Conservation (phyloP, 1,284 basidiomycete species). For the Agroathelia rolfsii region DNA sequence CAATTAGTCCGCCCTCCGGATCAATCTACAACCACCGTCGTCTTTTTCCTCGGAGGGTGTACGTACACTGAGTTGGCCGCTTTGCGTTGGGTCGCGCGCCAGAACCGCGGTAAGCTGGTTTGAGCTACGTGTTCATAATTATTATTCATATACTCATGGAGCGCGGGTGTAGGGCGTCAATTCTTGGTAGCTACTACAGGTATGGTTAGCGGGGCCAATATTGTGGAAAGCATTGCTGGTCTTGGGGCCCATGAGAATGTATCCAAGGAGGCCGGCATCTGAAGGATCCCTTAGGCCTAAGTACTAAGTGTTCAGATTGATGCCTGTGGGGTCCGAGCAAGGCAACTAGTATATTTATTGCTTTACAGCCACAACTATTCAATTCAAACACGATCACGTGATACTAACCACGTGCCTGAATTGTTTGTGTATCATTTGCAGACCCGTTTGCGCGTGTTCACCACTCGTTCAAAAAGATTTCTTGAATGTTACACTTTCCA, state of each 20-base stretch:
- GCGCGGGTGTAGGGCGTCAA: slow-evolving; percentile 49
- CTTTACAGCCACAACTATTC: too few relatives aligned
- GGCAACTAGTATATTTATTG: too few relatives aligned
- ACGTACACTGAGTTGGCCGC: slow-evolving; percentile 97
- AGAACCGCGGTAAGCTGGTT: slow-evolving; percentile 62
- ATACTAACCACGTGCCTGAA: too few relatives aligned
- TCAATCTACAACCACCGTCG: slow-evolving; percentile 70
- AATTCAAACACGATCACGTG: too few relatives aligned
- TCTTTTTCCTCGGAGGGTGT: slow-evolving; percentile 98
- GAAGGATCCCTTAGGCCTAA: too few relatives aligned
- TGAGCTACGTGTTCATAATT: slow-evolving; percentile 8
- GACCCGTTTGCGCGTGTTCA: too few relatives aligned
- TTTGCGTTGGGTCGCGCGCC: slow-evolving; percentile 80
- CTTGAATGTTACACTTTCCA: too few relatives aligned
- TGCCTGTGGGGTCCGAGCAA: too few relatives aligned
- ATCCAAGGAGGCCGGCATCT: slow-evolving; percentile 25
- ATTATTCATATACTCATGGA: slow-evolving; percentile 7
- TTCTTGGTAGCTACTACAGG: slow-evolving; percentile 87
- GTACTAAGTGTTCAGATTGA: too few relatives aligned
- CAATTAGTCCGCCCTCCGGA: slow-evolving; percentile 36
- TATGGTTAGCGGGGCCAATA: slow-evolving; percentile 68
- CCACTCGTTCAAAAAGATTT: too few relatives aligned
- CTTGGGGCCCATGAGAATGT: slow-evolving; percentile 23
- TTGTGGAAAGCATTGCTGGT: slow-evolving; percentile 60
- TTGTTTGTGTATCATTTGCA: too few relatives aligned